Evolutionary conservation across 805 yeast genomes (phyloP), one percentile per base, ranked within the genome.

Genomic region (Nakazawaea ernobii): DNA sequence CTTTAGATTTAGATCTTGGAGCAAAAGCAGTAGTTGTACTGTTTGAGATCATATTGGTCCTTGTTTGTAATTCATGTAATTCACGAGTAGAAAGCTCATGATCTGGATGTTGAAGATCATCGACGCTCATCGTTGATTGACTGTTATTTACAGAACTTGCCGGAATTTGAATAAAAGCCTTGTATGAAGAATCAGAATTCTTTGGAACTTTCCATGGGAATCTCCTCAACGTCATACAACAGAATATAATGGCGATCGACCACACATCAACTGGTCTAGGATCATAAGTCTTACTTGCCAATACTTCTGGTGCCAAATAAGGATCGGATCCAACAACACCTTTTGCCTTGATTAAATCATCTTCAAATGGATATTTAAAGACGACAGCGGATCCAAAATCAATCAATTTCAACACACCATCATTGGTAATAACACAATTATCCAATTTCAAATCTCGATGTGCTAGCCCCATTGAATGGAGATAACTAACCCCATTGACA

Each of bases 151-250:
- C n/a, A n/a, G n/a, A n/a, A n/a, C n/a, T n/a, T n/a, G 46, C 10
- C 6, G 47, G 71, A 29, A 61, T 60, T 36, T 68, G 65, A n/a
- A 74, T 66, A 59, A 84, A 92, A 51, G 87, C 73, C 49, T 80
- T 75, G 69, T 75, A 92, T 4, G 94, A 82, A 46, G 80, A 80
- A 62, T 91, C 97, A 6, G 79, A 69, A 26, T 69, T 66, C 54
- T 84, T 82, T n/a, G 97, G 97, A 2, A 91, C 77, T 62, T 89
- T 89, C 99, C 99, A 92, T 1, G 99, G 98, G 66, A 92, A 92
- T 51, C 96, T 68, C 55, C 85, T 79, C 54, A 91, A 68, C 2
- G 84, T 73, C 91, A 90, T 86, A 67, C 98, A 91, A 62, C 96
- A 89, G 61, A 77, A 92, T 45, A 94, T 88, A 28, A 92, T 87